Base-by-base conservation (phyloP, 2,329 filamentous ascomycete genomes). In the Nemania diffusa region DNA sequence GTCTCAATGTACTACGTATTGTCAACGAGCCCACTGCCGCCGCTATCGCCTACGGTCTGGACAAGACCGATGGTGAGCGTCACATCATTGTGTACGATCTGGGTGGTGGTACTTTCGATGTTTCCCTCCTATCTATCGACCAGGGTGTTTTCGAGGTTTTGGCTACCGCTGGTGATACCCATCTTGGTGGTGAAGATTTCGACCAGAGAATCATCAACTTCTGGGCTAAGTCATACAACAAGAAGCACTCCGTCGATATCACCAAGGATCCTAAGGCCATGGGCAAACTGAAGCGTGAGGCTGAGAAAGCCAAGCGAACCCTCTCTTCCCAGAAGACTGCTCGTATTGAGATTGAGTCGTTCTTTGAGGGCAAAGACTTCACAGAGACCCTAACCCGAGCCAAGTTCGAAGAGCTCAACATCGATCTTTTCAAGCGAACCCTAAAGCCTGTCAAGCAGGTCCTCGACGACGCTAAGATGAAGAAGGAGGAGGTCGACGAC, bases 371-470 rank as follows among this genome's bases (percentile, higher is more conserved):
- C 85, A 91, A 97, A 74, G 96, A 98, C 83, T 97, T 98, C 88
- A 97, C 94, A 56, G 95, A 98, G 90, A 97, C 94, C 71, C 89
- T 99, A 60, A 97, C 95, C 81, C 93, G 95, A 76, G 96, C 96
- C 87, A 98, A 98, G 89, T 98, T 99, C 78, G 96, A 99, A 85
- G 95, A 98, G 85, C 89, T 98, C 77, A 98, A 98, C 92, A 94
- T 94, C 76, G 95, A 98, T 78, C 91, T 98, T 70, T 98, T 98
- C 91, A 97, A 97, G 91, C 97, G 96, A 89, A 98, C 96, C 66
- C 89, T 98, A 73, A 97, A 97, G 90, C 95, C 96, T 65, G 96
- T 98, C 74, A 94, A 98, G 86, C 94, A 97, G 88, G 96, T 98
- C 74, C 89, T 99, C 79, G 97, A 97, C 87, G 96, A 98, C 76